Base-by-base conservation (phyloP, 208 protist species). In the Leishmania mexicana region DNA sequence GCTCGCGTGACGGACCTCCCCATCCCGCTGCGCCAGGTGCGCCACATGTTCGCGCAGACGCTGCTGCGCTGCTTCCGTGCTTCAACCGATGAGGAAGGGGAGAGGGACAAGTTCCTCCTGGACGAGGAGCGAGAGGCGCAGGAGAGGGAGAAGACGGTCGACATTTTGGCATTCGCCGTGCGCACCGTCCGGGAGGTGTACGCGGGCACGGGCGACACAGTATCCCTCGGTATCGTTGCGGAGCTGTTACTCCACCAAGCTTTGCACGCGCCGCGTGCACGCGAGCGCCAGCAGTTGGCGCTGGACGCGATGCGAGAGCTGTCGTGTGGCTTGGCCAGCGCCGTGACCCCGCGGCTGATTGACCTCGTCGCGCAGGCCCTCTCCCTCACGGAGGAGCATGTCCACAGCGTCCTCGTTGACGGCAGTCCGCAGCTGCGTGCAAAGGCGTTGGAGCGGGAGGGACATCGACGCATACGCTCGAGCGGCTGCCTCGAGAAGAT, bases 11-110 rank as follows among this genome's bases (percentile, higher is more conserved):
- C 88, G 38, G 89, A 89, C 51, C 77, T 96, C 0, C 93, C 93
- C 45, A 87, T 96, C 54, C 89, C 93, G 2, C 62, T 96, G 13
- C 87, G 93, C 4, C 90, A 94, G 77, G 89, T 81, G 51, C 83
- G 85, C 0, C 68, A 71, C 21, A 92, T 92, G 86, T 68, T 90
- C 51, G 68, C 86, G 13, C 76, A 81, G 62, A 79, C 90, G 19
- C 81, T 96, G 31, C 57, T 96, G 53, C 83, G 87, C 1, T 86
- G 81, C 45, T 87, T 79, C 31, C 80, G 73, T 1, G 75, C 68
- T 31, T 68, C 80, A 35, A 62, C 28, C 17, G 62, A 65, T 7
- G 57, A 62, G 2, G 81, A 2, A 3, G 64, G 62, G 8, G 75
- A 49, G 21, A n/a, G 64, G 1, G 75, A 73, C 3, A 73, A 68